phyloP scores from a whole-genome alignment of 2,329 filamentous ascomycete species.

The Rutstroemia sydowiana region DNA sequence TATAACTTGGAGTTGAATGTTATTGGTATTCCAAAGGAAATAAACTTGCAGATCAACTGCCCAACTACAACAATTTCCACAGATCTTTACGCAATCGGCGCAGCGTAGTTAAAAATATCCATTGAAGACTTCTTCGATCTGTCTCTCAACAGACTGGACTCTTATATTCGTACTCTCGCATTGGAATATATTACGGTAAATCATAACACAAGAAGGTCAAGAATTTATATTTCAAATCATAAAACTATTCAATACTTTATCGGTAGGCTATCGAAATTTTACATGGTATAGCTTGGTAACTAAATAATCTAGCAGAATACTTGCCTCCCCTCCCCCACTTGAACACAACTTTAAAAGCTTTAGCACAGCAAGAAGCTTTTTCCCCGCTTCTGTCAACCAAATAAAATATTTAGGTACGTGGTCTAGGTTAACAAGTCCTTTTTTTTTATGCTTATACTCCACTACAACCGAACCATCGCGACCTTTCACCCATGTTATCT shows the following conservation, averaged over 20 bases:
- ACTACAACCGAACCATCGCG: slow-evolving; percentile 7
- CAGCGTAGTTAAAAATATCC: no score
- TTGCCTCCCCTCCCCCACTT: neutral
- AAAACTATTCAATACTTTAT: neutral
- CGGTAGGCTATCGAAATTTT: neutral
- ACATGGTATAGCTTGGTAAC: slow-evolving; percentile 8
- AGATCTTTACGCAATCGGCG: no score
- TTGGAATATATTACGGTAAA: no score
- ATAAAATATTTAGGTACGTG: slow-evolving; percentile 18
- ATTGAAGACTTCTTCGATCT: no score
- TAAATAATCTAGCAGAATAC: slow-evolving; percentile 16
- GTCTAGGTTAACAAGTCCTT: slow-evolving; percentile 8
- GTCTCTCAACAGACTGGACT: no score
- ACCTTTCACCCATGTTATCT: slow-evolving; percentile 18
- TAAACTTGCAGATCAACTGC: slow-evolving; percentile 4
- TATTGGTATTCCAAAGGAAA: slow-evolving; percentile 10
- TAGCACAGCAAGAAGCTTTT: slow-evolving; percentile 1
- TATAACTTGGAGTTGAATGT: slow-evolving; percentile 8
- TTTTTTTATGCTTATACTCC: slow-evolving; percentile 9
- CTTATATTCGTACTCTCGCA: no score
- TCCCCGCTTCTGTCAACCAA: slow-evolving; percentile 1
- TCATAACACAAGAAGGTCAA: no score
- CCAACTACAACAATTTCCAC: slow-evolving; percentile 7
- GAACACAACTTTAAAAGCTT: neutral
- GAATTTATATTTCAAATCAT: neutral